Percentiles rank a stretch among this genome's conserved stretches.
Evolutionary conservation across 805 yeast genomes (phyloP).

Genomic region (Candida suzukii): DNA sequence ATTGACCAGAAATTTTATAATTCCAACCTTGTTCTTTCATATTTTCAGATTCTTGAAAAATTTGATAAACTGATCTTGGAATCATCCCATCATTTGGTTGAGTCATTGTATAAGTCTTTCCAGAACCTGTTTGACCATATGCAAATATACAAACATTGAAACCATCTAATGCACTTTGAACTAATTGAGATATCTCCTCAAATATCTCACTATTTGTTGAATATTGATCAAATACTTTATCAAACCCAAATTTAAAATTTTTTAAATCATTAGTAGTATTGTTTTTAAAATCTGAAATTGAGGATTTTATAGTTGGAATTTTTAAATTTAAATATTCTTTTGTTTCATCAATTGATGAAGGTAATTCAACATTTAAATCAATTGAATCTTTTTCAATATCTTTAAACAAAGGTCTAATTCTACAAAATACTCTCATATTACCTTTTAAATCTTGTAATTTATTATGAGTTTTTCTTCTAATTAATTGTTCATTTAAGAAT

Average conservation of each 20-base stretch:
- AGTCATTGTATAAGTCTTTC: conserved; percentile 91
- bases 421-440: conserved; percentile 83
- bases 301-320: conserved; percentile 8
- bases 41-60: conserved; percentile 49
- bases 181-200: conserved; percentile 77
- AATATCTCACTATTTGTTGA: conserved; percentile 60
- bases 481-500: conserved; percentile 21
- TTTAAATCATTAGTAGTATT: conserved; percentile 4
- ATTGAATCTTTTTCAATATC: conserved; percentile 11
- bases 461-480: conserved; percentile 61
- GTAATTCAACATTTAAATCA: conserved; percentile 10
- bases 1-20: conserved; percentile 61
- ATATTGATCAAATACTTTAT: conserved; percentile 58
- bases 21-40: conserved; percentile 54
- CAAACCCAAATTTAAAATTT: conserved; percentile 54
- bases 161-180: conserved; percentile 85
- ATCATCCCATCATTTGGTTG: conserved; percentile 68
- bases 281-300: neutral
- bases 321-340: conserved; percentile 22
- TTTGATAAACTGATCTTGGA: conserved; percentile 64
- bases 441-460: conserved; percentile 83
- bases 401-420: conserved; percentile 56
- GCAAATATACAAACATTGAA: conserved; percentile 90
- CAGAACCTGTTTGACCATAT: conserved; percentile 96
- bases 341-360: neutral